Evolutionary conservation across 352 stramenopile species (phyloP), one percentile per base, ranked within the genome.

Genomic region (Phytophthora pseudosyringae): DNA sequence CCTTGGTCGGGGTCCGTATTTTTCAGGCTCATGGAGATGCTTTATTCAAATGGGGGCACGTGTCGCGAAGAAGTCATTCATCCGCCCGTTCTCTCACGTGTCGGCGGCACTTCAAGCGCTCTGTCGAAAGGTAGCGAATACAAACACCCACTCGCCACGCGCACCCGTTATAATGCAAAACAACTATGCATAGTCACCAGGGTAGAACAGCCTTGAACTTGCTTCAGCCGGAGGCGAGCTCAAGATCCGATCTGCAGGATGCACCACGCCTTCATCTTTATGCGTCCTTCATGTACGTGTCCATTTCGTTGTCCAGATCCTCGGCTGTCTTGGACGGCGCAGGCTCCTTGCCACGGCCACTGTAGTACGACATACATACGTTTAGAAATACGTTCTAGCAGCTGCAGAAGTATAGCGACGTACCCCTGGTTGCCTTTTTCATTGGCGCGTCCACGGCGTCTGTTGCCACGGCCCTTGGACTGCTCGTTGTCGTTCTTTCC

Each of bases 291-390:
- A 93, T 91, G 81, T 94, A 94, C 48, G 83, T 90, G 64, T 94
- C 86, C 86, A 94, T 94, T 71, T 94, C 85, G 59, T 92, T 90
- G 73, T 94, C 83, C 64, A 94, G 63, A 3, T 94, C 85, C 51
- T 84, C 74, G 10, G 60, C 60, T 33, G 75, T 79, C 69, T 88
- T 89, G 29, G 78, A 67, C 18, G 68, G 62, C 54, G 67, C 68
- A 10, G 47, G 35, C 32, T 78, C 70, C 40, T 65, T 76, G 36
- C 65, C 73, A 67, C 81, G 79, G 31, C 71, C 69, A 51, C 56
- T 67, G 5, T 29, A 46, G 39, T 28, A 59, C 33, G 51, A 25
- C 39, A 46, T 40, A 40, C 21, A 59, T 16, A 59, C 7, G 4
- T 47, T 59, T 51, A 60, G 15, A 35, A 53, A 16, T 53, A 28